phyloP scores from a whole-genome alignment of 192 early-diverging fungal species.

The Coemansia sp. region DNA sequence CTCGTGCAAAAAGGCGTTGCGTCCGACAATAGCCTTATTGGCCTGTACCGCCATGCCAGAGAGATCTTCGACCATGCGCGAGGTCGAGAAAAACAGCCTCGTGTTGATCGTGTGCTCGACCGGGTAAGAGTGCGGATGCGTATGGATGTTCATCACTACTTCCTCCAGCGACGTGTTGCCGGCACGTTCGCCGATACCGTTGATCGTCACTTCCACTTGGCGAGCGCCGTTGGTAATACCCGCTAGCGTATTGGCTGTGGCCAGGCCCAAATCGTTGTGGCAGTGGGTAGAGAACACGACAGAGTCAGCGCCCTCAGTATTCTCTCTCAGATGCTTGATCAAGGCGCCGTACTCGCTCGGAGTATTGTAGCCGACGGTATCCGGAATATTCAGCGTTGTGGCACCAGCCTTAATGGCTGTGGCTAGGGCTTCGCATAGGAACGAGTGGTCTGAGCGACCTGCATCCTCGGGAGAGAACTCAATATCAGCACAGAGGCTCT shows the following conservation, averaged over 20 bases:
- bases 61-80: conserved; percentile 84
- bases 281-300: conserved; percentile 95
- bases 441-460: conserved; percentile 86
- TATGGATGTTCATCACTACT: conserved; percentile 93
- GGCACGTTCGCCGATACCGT: conserved; percentile 98
- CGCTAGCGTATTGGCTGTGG: conserved; percentile 94
- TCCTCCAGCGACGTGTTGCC: conserved; percentile 97
- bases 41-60: conserved; percentile 96
- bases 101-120: conserved; percentile 94
- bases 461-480: conserved; percentile 98
- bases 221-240: conserved; percentile 90
- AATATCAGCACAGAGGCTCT: conserved; percentile 80
- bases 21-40: conserved; percentile 98
- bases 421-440: conserved; percentile 80
- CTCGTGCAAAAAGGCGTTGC: conserved; percentile 97
- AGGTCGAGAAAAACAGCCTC: conserved; percentile 80
- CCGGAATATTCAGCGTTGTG: conserved; percentile 96
- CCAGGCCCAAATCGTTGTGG: conserved; percentile 96
- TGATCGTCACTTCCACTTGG: conserved; percentile 96
- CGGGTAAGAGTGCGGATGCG: conserved; percentile 86
- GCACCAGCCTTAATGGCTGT: conserved; percentile 90
- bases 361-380: conserved; percentile 95
- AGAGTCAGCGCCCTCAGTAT: conserved; percentile 72
- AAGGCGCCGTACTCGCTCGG: conserved; percentile 88
- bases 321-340: conserved; percentile 78